Evolutionary conservation across 148 eudicot species (phyloP).

Genomic region (Rheum nobile): DNA sequence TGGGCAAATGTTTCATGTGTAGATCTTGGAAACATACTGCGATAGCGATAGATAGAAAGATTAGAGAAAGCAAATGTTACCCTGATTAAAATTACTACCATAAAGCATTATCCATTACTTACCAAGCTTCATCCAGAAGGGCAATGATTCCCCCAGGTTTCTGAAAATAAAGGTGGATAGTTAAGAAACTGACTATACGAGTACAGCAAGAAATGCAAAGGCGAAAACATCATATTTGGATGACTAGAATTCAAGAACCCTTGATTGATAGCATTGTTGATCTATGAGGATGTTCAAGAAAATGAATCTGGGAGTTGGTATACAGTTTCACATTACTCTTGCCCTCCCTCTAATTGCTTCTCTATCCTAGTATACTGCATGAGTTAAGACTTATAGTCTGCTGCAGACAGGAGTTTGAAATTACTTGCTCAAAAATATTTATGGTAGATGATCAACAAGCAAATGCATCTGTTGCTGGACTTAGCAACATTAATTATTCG

Average conservation of each 20-base stretch:
- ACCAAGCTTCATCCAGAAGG: slow-evolving; percentile 99
- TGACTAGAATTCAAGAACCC: not conserved
- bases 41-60: slow-evolving; percentile 13
- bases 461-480: not conserved
- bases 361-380: not conserved
- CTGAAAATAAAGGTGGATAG: slow-evolving; percentile 27
- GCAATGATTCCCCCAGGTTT: slow-evolving; percentile 98
- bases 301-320: not conserved
- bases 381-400: not conserved
- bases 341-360: not conserved
- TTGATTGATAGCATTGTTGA: not conserved
- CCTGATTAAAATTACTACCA: not conserved
- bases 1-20: slow-evolving; percentile 95
- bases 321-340: not conserved
- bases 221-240: not conserved
- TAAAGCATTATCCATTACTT: slow-evolving; percentile 18
- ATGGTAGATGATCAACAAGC: not conserved
- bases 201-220: not conserved
- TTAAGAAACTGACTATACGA: slow-evolving; percentile 2
- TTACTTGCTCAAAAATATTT: not conserved
- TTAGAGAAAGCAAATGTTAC: not conserved
- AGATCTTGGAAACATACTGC: slow-evolving; percentile 98
- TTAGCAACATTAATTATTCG: not conserved
- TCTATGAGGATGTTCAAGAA: not conserved
- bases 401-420: not conserved